Conservation (phyloP, 1,139 yeast genomes). For the Protomyces inouyei region DNA sequence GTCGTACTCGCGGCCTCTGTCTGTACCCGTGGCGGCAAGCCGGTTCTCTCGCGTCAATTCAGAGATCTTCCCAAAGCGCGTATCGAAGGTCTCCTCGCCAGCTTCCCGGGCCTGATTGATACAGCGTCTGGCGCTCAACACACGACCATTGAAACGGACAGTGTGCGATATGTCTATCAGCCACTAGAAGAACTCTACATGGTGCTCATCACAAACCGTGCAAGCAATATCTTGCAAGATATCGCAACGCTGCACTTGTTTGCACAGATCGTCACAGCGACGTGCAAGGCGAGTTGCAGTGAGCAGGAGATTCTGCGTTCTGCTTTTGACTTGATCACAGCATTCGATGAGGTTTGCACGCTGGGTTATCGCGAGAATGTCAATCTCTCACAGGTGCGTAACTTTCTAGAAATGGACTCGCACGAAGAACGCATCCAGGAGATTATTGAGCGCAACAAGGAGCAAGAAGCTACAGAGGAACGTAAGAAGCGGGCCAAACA, state of each 20-base stretch:
- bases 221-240: conserved; percentile 89
- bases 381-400: conserved; percentile 73
- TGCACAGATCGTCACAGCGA: conserved; percentile 71
- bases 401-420: conserved; percentile 94
- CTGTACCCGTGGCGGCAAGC: conserved; percentile 92
- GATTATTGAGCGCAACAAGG: conserved; percentile 89
- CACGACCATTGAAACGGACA: conserved; percentile 90
- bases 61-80: conserved; percentile 72
- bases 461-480: conserved; percentile 93
- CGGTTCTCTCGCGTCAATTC: conserved; percentile 88
- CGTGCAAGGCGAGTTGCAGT: conserved; percentile 59
- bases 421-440: conserved; percentile 98
- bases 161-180: conserved; percentile 89
- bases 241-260: conserved; percentile 86
- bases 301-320: conserved; percentile 78
- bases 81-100: conserved; percentile 78
- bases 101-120: conserved; percentile 75
- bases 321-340: conserved; percentile 83
- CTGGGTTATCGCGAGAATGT: conserved; percentile 89
- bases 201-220: conserved; percentile 83
- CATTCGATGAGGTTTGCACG: conserved; percentile 89
- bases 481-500: conserved; percentile 94
- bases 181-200: conserved; percentile 93
- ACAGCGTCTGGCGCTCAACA: conserved; percentile 69
- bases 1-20: conserved; percentile 90